These are phyloP conservation scores for Entonaema liquescens DNA, from an alignment of 495 filamentous ascomycete species.

Conservation along the genomic window DNA sequence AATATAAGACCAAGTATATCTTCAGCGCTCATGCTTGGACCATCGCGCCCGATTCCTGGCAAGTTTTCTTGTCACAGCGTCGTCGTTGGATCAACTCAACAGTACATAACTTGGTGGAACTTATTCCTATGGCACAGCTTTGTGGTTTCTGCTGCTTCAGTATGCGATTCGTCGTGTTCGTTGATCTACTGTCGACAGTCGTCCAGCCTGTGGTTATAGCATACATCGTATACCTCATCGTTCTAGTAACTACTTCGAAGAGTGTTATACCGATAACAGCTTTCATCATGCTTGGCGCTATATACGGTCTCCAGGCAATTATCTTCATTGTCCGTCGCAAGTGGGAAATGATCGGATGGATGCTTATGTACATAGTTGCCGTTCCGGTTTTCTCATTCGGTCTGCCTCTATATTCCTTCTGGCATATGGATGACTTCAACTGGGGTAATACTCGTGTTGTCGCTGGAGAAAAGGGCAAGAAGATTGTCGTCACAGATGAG, in stretches of 20 bases:
- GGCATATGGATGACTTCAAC: conserved; percentile 99
- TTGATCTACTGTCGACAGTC: conserved; percentile 90
- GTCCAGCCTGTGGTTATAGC: conserved; percentile 92
- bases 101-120: conserved; percentile 95
- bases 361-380: conserved; percentile 93
- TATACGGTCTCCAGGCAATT: conserved; percentile 96
- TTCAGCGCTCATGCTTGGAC: conserved; percentile 94
- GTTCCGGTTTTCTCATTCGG: conserved; percentile 92
- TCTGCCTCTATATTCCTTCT: conserved; percentile 95
- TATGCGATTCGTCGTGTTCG: conserved; percentile 97
- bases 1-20: conserved; percentile 98
- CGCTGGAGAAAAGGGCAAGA: conserved; percentile 92
- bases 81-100: conserved; percentile 99
- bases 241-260: conserved; percentile 67
- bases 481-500: conserved; percentile 94
- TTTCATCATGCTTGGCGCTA: conserved; percentile 88
- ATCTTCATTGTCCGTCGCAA: conserved; percentile 96
- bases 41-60: conserved; percentile 91
- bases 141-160: conserved; percentile 99
- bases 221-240: conserved; percentile 90
- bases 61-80: conserved; percentile 95
- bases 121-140: conserved; percentile 90
- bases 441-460: conserved; percentile 97
- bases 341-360: conserved; percentile 99
- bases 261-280: conserved; percentile 79